Conservation (phyloP, 2,329 filamentous ascomycete genomes). For the Botrytis porri region DNA sequence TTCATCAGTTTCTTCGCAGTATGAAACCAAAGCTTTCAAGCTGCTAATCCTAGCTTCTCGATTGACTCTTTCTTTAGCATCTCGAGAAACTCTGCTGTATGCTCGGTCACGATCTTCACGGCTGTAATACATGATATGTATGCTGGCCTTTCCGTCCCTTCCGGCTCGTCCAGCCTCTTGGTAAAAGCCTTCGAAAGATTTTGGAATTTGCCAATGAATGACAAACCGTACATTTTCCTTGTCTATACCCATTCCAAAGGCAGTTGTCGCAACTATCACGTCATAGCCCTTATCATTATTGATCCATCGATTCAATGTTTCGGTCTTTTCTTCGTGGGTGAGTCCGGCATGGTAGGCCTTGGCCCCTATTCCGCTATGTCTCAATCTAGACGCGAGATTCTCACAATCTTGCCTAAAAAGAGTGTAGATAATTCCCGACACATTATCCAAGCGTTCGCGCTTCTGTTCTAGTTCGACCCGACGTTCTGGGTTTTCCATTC, state of each 20-base stretch:
- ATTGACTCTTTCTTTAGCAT: constrained; percentile 44
- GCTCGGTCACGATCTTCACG: constrained; percentile 80
- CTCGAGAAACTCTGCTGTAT: constrained; percentile 51
- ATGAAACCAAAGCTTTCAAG: constrained; percentile 66
- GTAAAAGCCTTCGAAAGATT: constrained; percentile 94
- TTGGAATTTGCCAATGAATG: constrained; percentile 89
- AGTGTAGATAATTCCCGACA: constrained; percentile 78
- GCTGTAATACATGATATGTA: constrained; percentile 89
- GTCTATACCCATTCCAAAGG: constrained; percentile 97
- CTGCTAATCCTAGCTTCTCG: constrained; percentile 58
- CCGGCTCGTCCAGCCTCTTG: constrained; percentile 93
- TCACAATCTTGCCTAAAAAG: constrained; percentile 74
- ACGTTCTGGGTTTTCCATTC: constrained; percentile 55
- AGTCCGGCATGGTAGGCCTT: constrained; percentile 71
- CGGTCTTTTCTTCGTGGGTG: constrained; percentile 64
- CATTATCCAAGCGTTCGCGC: constrained; percentile 57
- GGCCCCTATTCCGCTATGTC: constrained; percentile 67
- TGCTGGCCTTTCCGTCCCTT: constrained; percentile 80
- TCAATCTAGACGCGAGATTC: constrained; percentile 61
- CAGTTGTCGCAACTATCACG: constrained; percentile 91
- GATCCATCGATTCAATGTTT: constrained; percentile 70
- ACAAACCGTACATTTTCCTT: constrained; percentile 94
- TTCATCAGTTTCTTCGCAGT: constrained; percentile 71
- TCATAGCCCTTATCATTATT: constrained; percentile 74
- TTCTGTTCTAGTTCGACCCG: constrained; percentile 54